Conservation (phyloP, 2,329 filamentous ascomycete genomes). For the Metarhizium guizhouense region DNA sequence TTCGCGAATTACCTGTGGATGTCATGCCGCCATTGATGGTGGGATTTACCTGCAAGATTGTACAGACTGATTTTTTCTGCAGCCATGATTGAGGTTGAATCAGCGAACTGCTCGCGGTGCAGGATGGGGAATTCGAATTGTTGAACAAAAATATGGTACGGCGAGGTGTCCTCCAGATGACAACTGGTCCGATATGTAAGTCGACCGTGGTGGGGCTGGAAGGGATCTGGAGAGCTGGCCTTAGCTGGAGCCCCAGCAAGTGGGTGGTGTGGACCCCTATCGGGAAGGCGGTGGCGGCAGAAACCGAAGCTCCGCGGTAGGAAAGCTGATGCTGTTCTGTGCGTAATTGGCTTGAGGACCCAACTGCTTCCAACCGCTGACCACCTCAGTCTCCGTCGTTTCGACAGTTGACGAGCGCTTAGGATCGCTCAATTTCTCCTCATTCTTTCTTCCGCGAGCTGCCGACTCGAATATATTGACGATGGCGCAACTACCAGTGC, state of each 20-base stretch:
- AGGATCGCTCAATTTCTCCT: neutral
- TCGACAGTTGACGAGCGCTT: conserved; percentile 1
- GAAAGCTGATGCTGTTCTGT: neutral
- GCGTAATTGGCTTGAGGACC: neutral
- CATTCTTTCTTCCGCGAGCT: conserved; percentile 2
- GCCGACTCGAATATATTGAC: conserved; percentile 10
- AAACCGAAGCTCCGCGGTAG: neutral
- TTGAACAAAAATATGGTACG: neutral
- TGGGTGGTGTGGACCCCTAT: neutral
- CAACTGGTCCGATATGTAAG: neutral
- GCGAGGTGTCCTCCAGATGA: conserved; percentile 3
- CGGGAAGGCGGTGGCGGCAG: neutral
- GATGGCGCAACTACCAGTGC: conserved; percentile 80
- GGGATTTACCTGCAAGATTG: conserved; percentile 50
- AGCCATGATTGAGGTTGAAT: conserved; percentile 20
- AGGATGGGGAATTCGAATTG: neutral
- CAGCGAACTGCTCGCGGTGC: neutral
- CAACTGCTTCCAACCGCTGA: neutral
- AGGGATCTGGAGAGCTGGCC: neutral
- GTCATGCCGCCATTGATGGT: no score
- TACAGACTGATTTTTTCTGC: conserved; percentile 55
- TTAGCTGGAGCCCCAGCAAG: neutral
- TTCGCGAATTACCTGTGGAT: neutral
- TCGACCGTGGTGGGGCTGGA: neutral
- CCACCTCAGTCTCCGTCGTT: neutral